phyloP scores from a whole-genome alignment of 108 stramenopile genomes.

The Nitzschia inconspicua region DNA sequence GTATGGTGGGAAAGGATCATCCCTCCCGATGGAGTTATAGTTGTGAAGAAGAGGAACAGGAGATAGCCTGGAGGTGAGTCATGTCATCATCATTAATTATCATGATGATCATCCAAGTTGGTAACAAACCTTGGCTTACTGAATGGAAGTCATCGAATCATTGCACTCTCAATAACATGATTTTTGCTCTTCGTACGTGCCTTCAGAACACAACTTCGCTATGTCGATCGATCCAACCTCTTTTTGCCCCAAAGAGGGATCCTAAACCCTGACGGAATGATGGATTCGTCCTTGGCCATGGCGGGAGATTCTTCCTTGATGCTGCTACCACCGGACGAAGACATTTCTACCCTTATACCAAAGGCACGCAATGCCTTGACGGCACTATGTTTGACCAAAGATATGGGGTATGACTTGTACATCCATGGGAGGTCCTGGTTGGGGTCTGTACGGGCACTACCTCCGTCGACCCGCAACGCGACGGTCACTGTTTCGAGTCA shows the following conservation, averaged over 20 bases:
- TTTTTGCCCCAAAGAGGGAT: constrained; percentile 42
- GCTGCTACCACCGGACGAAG: no score
- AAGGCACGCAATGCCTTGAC: constrained; percentile 53
- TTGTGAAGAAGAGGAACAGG: constrained; percentile 27
- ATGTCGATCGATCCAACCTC: constrained; percentile 30
- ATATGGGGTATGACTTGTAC: constrained; percentile 46
- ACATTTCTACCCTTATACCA: constrained; percentile 17
- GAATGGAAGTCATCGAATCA: no score
- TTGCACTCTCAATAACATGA: no score
- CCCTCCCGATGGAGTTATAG: constrained; percentile 10
- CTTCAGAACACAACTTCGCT: constrained; percentile 31
- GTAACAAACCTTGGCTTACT: no score
- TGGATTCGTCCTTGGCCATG: constrained; percentile 1
- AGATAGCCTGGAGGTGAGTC: constrained; percentile 50
- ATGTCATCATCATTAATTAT: background rate
- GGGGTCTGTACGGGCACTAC: no score
- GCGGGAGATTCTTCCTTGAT: background rate
- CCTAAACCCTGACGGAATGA: background rate
- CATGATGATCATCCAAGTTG: no score
- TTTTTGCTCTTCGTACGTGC: background rate
- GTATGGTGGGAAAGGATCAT: constrained; percentile 37
- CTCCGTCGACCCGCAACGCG: no score
- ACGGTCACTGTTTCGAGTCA: no score
- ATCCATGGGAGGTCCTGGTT: no score
- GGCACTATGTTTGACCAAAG: constrained; percentile 52